A percentile compares a stretch with the other conserved stretches of the same genome.
These are phyloP conservation scores for Laetiporus sulphureus DNA, from an alignment of 1,284 basidiomycete species.

Conservation along the genomic window DNA sequence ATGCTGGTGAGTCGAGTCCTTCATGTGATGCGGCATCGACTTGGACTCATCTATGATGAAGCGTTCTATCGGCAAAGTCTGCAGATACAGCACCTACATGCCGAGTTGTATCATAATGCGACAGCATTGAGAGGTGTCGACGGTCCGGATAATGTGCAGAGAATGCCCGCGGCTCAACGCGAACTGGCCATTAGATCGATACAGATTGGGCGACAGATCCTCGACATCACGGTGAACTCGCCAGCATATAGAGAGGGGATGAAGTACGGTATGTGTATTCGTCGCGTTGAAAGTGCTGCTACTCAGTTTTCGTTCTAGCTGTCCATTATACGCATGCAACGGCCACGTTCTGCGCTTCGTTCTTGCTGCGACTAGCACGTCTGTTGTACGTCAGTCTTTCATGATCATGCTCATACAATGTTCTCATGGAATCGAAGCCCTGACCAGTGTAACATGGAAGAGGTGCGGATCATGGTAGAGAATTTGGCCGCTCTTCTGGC, in stretches of 20 bases:
- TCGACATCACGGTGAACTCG: slow-evolving; percentile 72
- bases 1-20: slow-evolving; percentile 49
- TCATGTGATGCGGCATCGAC: background rate
- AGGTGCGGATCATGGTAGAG: slow-evolving; percentile 75
- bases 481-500: slow-evolving; percentile 68
- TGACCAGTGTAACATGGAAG: slow-evolving; percentile 71
- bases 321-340: slow-evolving; percentile 88
- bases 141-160: slow-evolving; percentile 69
- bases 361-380: slow-evolving; percentile 78
- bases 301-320: slow-evolving; percentile 42
- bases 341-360: slow-evolving; percentile 87
- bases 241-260: slow-evolving; percentile 82
- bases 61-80: slow-evolving; percentile 81
- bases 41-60: slow-evolving; percentile 20
- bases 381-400: slow-evolving; percentile 59
- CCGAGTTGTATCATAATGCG: slow-evolving; percentile 77
- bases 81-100: slow-evolving; percentile 74
- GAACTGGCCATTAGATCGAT: slow-evolving; percentile 69
- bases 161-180: slow-evolving; percentile 64
- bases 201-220: slow-evolving; percentile 56
- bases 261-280: slow-evolving; percentile 65
- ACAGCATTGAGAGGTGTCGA: slow-evolving; percentile 71
- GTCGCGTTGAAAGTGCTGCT: too few species aligned
- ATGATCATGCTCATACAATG: background rate
- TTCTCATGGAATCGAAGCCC: slow-evolving; percentile 38